phyloP scores from a whole-genome alignment of 2,329 filamentous ascomycete species.

The Triangularia setosa region DNA sequence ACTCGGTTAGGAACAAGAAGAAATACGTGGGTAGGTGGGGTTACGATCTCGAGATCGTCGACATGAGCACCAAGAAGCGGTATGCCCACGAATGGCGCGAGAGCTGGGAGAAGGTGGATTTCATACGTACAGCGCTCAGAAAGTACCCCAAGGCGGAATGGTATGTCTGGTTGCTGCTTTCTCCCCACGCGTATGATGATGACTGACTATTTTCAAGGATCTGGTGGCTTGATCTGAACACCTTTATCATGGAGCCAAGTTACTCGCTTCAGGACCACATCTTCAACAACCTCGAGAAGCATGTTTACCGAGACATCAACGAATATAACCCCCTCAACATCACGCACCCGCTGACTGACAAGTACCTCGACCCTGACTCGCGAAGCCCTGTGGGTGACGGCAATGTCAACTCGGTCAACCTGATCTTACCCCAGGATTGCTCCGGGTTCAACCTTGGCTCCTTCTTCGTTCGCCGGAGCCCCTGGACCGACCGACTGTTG shows the following conservation, averaged over 20 bases:
- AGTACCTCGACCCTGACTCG: constrained; percentile 72
- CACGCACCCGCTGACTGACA: constrained; percentile 69
- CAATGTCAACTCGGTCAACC: constrained; percentile 72
- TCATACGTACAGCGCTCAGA: constrained; percentile 78
- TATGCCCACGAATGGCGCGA: constrained; percentile 99
- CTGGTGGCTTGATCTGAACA: constrained; percentile 98
- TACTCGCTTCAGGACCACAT: constrained; percentile 88
- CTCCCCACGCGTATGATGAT: neutral
- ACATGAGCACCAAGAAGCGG: constrained; percentile 98
- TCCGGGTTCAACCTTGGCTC: constrained; percentile 94
- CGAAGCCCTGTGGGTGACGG: constrained; percentile 74
- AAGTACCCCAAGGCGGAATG: constrained; percentile 97
- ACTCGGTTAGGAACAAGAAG: constrained; percentile 93
- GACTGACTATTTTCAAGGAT: constrained; percentile 60
- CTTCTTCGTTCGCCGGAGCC: constrained; percentile 82
- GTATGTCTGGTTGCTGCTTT: constrained; percentile 49
- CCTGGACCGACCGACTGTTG: constrained; percentile 86
- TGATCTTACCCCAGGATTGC: constrained; percentile 90
- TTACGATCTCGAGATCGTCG: constrained; percentile 92
- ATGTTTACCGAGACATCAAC: constrained; percentile 94
- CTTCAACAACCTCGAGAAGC: constrained; percentile 71
- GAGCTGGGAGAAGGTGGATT: constrained; percentile 98
- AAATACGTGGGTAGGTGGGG: constrained; percentile 85
- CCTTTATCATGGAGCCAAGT: constrained; percentile 93
- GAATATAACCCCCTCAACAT: constrained; percentile 94